phyloP scores from a whole-genome alignment of 148 eudicot species.

The Selenicereus undatus region DNA sequence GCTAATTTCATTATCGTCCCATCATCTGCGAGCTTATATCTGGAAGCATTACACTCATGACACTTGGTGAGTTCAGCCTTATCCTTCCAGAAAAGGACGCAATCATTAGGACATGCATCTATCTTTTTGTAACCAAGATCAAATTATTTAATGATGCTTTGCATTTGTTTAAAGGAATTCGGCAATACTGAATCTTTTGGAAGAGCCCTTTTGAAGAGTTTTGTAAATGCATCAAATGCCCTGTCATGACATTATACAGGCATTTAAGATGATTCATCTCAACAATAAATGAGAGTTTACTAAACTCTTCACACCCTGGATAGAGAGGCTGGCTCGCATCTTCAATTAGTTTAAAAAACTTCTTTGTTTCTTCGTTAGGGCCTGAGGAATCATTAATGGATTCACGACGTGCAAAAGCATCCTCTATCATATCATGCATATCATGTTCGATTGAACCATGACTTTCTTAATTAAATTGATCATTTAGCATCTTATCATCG shows the following conservation, averaged over 20 bases:
- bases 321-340: slow-evolving; percentile 16
- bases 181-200: background rate
- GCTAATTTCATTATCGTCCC: background rate
- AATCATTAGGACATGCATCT: background rate
- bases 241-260: background rate
- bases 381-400: background rate
- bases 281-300: slow-evolving; percentile 11
- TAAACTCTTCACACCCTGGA: slow-evolving; percentile 6
- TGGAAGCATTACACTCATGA: background rate
- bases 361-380: background rate
- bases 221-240: background rate
- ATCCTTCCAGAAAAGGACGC: slow-evolving; percentile 8
- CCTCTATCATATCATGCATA: background rate
- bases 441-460: background rate
- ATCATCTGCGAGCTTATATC: slow-evolving; percentile 1
- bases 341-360: slow-evolving; percentile 1
- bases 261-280: slow-evolving; percentile 4
- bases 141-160: background rate
- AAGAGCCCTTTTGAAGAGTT: slow-evolving; percentile 5
- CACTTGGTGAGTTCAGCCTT: background rate
- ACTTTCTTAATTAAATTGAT: too few species aligned
- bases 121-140: background rate
- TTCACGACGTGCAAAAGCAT: background rate
- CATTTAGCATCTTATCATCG: too few species aligned
- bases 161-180: background rate